Percentiles rank a stretch among this genome's conserved stretches.
Evolutionary conservation across 2,329 filamentous ascomycete genomes (phyloP).

Genomic region (Alternaria angustiovoidea): DNA sequence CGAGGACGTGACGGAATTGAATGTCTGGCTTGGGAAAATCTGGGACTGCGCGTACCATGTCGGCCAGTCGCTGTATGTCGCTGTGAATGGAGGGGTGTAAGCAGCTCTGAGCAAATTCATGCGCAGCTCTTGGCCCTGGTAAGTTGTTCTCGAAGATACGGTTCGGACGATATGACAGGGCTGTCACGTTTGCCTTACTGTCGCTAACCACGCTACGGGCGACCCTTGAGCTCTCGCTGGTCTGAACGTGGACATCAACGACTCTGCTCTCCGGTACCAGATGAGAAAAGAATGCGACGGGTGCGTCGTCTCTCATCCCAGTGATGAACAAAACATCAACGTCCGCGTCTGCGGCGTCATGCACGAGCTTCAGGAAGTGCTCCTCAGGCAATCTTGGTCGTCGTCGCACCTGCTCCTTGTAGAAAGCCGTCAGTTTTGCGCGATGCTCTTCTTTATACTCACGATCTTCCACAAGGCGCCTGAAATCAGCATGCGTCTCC

Average conservation of each 20-base stretch:
- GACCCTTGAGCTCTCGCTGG: constrained; percentile 49
- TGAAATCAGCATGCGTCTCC: constrained; percentile 57
- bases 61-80: constrained; percentile 56
- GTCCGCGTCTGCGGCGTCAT: constrained; percentile 33
- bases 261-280: constrained; percentile 62
- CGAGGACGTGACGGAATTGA: constrained; percentile 66
- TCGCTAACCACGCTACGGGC: constrained; percentile 45
- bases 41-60: constrained; percentile 60
- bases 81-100: constrained; percentile 59
- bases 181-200: constrained; percentile 19
- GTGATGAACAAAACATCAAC: constrained; percentile 68
- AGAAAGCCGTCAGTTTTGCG: constrained; percentile 61
- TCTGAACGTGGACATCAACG: constrained; percentile 62
- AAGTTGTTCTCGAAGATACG: constrained; percentile 62
- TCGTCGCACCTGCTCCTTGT: constrained; percentile 54
- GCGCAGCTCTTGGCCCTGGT: constrained; percentile 51
- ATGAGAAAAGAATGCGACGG: constrained; percentile 63
- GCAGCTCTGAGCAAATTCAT: constrained; percentile 52
- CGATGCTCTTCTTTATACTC: constrained; percentile 70
- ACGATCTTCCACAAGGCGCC: constrained; percentile 62
- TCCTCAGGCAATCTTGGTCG: constrained; percentile 60
- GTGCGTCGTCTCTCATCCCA: constrained; percentile 69
- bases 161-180: constrained; percentile 49
- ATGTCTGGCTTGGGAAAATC: constrained; percentile 62
- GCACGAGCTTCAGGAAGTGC: constrained; percentile 50